Percentiles rank a stretch among this genome's conserved stretches.
These are phyloP conservation scores for Cercospora brassicicola DNA, from an alignment of 2,329 filamentous ascomycete species.

Conservation along the genomic window DNA sequence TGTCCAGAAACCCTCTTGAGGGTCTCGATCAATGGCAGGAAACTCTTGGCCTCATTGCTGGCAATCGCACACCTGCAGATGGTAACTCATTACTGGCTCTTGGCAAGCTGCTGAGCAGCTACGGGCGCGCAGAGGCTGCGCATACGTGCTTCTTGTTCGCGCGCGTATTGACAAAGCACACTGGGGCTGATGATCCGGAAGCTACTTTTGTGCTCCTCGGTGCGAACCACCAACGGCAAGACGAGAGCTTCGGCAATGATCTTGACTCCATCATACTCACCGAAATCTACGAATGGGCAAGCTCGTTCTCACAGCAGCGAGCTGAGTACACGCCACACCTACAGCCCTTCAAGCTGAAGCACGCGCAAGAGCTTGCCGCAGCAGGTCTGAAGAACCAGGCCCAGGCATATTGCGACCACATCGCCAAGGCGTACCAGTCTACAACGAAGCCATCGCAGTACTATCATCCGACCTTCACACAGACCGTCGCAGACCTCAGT, in stretches of 20 bases:
- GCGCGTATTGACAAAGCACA: slow-evolving; percentile 67
- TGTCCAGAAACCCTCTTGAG: slow-evolving; percentile 71
- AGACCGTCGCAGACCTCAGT: slow-evolving; percentile 77
- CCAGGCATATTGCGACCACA: slow-evolving; percentile 85
- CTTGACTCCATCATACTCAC: slow-evolving; percentile 88
- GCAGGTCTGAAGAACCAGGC: slow-evolving; percentile 80
- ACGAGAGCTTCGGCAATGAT: slow-evolving; percentile 74
- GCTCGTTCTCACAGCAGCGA: slow-evolving; percentile 62
- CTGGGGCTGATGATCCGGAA: slow-evolving; percentile 77
- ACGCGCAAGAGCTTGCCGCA: slow-evolving; percentile 81
- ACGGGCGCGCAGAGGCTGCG: slow-evolving; percentile 85
- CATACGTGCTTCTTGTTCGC: slow-evolving; percentile 94
- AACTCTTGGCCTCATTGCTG: slow-evolving; percentile 79
- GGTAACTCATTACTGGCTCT: slow-evolving; percentile 73
- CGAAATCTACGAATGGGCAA: slow-evolving; percentile 89
- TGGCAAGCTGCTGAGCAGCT: slow-evolving; percentile 77
- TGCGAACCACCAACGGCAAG: slow-evolving; percentile 66
- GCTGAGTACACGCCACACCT: slow-evolving; percentile 68
- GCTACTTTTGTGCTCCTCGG: slow-evolving; percentile 81
- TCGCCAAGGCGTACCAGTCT: slow-evolving; percentile 71
- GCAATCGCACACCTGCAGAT: slow-evolving; percentile 83
- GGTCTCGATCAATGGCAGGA: slow-evolving; percentile 94
- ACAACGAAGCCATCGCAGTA: slow-evolving; percentile 85
- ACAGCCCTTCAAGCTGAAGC: slow-evolving; percentile 85
- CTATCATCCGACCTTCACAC: slow-evolving; percentile 73